Evolutionary conservation across 352 stramenopile species (phyloP), one percentile per base, ranked within the genome.

Genomic region (Globisporangium spinosum): DNA sequence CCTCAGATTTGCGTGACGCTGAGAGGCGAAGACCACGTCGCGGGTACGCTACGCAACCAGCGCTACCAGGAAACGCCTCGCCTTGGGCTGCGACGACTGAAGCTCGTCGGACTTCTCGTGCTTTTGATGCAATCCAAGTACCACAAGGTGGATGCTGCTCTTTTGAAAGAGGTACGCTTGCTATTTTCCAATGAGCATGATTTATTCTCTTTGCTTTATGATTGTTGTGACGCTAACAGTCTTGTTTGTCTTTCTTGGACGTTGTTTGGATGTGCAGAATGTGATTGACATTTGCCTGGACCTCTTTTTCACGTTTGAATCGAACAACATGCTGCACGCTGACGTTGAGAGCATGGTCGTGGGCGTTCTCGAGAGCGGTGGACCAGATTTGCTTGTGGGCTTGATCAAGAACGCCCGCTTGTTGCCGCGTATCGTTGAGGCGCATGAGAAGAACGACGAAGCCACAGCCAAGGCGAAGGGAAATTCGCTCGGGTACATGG

Each of bases 301-400:
- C 60, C 74, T 96, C 64, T 96, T 96, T 66, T 96, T 96, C 73
- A 78, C 88, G 72, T 96, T 96, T 67, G 86, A 94, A 62, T 90
- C 76, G 54, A 86, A 94, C 55, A 96, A 94, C 73, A 93, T 96
- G 83, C 80, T 96, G 0, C 88, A 96, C 60, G 79, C 88, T 1
- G 86, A 96, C 49, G 78, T 96, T 23, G 88, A 96, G 70, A 93
- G 78, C 74, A 91, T 96, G 82, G 77, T 94, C 32, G 80, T 93
- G 43, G 85, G 86, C 22, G 87, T 96, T 58, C 78, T 96, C 62
- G 87, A 93, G 73, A 90, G 81, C 67, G 87, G 85, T 34, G 87
- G 88, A 57, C 77, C 82, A 53, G 85, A 93, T 64, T 70, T 94
- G 45, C 75, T 93, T 57, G 76, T 80, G 58, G 83, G 77, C 64